These are phyloP conservation scores for Paramecium primaurelia DNA, from an alignment of 73 alveolate genomes.

Conservation along the genomic window DNA sequence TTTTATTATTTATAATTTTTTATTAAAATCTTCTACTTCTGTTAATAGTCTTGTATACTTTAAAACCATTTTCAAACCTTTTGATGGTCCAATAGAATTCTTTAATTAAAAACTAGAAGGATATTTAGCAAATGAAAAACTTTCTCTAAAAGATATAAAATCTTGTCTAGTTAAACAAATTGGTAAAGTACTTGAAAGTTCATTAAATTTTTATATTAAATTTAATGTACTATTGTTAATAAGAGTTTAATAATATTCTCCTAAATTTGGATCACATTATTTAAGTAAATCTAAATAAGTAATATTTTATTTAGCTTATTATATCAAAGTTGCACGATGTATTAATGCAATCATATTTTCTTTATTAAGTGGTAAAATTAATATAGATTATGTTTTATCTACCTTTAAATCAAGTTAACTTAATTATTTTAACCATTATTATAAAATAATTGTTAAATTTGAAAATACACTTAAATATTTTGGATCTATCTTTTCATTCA, in stretches of 20 bases:
- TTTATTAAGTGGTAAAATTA: neutral
- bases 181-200: neutral
- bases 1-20: neutral
- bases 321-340: neutral
- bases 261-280: neutral
- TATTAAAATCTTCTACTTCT: neutral
- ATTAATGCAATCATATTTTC: neutral
- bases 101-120: neutral
- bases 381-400: neutral
- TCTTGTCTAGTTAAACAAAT: neutral
- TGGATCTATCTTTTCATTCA: slow-evolving; percentile 12
- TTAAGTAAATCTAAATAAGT: slow-evolving; percentile 7
- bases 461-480: neutral
- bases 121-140: neutral
- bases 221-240: neutral
- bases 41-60: neutral
- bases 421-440: neutral
- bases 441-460: neutral
- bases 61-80: neutral
- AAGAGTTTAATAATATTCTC: neutral
- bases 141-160: neutral
- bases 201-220: neutral
- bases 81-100: neutral
- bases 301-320: neutral
- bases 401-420: neutral